Evolutionary conservation across 2,329 filamentous ascomycete genomes (phyloP), one percentile per base, ranked within the genome.

Genomic region (Clonostachys rhizophaga): DNA sequence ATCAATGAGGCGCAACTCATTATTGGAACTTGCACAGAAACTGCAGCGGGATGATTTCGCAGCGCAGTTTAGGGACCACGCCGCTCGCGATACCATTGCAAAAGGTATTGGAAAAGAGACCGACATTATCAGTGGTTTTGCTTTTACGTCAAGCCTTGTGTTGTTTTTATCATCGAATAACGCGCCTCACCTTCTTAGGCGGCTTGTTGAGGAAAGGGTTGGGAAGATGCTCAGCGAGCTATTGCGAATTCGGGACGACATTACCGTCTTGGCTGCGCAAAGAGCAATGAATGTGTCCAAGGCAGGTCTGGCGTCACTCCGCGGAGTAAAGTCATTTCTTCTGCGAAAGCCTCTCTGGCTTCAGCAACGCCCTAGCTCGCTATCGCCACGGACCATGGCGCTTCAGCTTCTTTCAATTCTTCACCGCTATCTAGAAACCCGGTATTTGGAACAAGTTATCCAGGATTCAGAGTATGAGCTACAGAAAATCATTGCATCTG

Each of bases 21-120:
- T 86, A 40, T 64, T 85, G 5, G 82, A 86, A 52, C 61, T 86
- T 40, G 76, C 76, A 2, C 71, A 75, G 41, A 83, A 81, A 55
- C 69, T 85, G 40, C 75, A 77, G 43, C 71, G 84, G 44, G 83
- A 83, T 55, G 72, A 71, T 1, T 91, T 88, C 55, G 70, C 81
- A 30, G 72, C 75, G 16, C 84, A 87, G 51, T 91, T 96, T 56
- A 76, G 87, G 17, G 84, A 91, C 51, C 84, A 89, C 54, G 81
- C 83, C 7, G 81, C 87, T 47, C 87, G 89, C 51, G 77, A 83
- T 46, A 79, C 78, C 33, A 71, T 96, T 14, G 78, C 90, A 45
- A 73, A 78, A 41, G 77, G 79, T 40, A 71, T 87, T 10, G 75
- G 72, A 1, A 70, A 72, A 43, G 80, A 86, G 56, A 65, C 72